Evolutionary conservation across 2,329 filamentous ascomycete genomes (phyloP).

Genomic region (Zopfia rhizophila): DNA sequence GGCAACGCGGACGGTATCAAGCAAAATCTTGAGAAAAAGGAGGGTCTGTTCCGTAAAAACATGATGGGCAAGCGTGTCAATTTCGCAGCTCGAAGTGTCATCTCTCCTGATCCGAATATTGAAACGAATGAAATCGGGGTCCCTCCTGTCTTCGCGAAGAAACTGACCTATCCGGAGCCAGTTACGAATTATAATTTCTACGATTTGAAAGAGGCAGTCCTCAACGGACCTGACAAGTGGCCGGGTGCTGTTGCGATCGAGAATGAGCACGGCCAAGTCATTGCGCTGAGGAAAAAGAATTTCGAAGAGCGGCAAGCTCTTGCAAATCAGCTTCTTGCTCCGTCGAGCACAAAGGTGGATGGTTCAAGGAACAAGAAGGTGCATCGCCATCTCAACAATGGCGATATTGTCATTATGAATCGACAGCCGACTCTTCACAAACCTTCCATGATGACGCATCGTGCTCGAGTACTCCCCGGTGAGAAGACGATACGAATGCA

Average conservation of each 20-base stretch:
- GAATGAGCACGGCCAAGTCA: conserved; percentile 91
- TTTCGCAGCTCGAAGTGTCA: conserved; percentile 95
- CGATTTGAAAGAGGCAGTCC: conserved; percentile 93
- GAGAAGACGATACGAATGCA: conserved; percentile 99
- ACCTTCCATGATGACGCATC: conserved; percentile 98
- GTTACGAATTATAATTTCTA: conserved; percentile 98
- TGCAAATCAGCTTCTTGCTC: conserved; percentile 91
- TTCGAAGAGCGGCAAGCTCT: conserved; percentile 87
- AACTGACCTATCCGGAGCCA: conserved; percentile 95
- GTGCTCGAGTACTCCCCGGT: conserved; percentile 88
- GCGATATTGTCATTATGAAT: conserved; percentile 98
- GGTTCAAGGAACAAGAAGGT: conserved; percentile 94
- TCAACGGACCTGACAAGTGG: conserved; percentile 94
- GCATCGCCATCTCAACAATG: conserved; percentile 92
- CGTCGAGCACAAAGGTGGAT: conserved; percentile 77
- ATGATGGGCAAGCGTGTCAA: conserved; percentile 99
- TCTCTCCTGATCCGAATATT: conserved; percentile 97
- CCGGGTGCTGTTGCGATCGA: conserved; percentile 94
- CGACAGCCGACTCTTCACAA: conserved; percentile 98
- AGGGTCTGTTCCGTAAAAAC: conserved; percentile 97
- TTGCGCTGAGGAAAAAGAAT: conserved; percentile 87
- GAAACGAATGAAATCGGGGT: conserved; percentile 99
- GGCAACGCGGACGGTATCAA: conserved; percentile 94
- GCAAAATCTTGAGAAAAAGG: conserved; percentile 97
- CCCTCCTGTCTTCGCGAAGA: conserved; percentile 95